Evolutionary conservation across 2,329 filamentous ascomycete species (phyloP).

Genomic region (Lachnellula hyalina): DNA sequence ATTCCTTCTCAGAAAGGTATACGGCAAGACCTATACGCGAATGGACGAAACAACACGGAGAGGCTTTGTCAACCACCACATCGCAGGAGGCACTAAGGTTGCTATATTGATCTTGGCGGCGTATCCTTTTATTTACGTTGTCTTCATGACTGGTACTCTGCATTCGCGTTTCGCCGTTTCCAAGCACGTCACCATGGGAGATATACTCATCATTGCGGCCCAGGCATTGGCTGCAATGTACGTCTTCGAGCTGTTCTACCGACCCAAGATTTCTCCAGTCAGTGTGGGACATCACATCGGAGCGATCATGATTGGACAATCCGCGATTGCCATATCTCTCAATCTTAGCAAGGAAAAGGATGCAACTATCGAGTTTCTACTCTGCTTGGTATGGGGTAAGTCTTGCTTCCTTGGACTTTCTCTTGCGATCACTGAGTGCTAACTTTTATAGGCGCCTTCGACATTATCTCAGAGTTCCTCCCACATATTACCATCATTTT

Average conservation of each 20-base stretch:
- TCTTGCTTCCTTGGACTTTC: neutral
- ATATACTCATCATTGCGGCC: slow-evolving; percentile 35
- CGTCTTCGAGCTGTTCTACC: slow-evolving; percentile 40
- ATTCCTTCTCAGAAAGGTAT: slow-evolving; percentile 33
- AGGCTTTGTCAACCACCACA: slow-evolving; percentile 43
- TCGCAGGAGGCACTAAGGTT: slow-evolving; percentile 38
- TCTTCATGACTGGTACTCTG: slow-evolving; percentile 32
- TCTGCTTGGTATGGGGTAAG: slow-evolving; percentile 29
- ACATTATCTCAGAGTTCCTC: slow-evolving; percentile 41
- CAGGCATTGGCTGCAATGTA: slow-evolving; percentile 43
- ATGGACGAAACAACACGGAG: slow-evolving; percentile 34
- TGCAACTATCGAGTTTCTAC: slow-evolving; percentile 28
- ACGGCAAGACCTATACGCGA: slow-evolving; percentile 32
- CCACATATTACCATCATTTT: slow-evolving; percentile 42
- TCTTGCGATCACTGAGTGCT: slow-evolving; percentile 9
- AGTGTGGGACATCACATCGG: slow-evolving; percentile 37
- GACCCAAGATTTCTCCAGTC: slow-evolving; percentile 36
- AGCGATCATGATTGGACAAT: slow-evolving; percentile 35
- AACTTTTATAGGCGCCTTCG: slow-evolving; percentile 37
- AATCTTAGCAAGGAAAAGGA: slow-evolving; percentile 24
- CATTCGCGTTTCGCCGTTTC: slow-evolving; percentile 29
- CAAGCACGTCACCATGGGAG: slow-evolving; percentile 35
- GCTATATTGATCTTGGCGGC: slow-evolving; percentile 35
- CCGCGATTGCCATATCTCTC: slow-evolving; percentile 36
- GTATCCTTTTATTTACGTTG: slow-evolving; percentile 38